phyloP scores from a whole-genome alignment of 2,329 filamentous ascomycete genomes.

The Phyllosticta paracitricarpa region DNA sequence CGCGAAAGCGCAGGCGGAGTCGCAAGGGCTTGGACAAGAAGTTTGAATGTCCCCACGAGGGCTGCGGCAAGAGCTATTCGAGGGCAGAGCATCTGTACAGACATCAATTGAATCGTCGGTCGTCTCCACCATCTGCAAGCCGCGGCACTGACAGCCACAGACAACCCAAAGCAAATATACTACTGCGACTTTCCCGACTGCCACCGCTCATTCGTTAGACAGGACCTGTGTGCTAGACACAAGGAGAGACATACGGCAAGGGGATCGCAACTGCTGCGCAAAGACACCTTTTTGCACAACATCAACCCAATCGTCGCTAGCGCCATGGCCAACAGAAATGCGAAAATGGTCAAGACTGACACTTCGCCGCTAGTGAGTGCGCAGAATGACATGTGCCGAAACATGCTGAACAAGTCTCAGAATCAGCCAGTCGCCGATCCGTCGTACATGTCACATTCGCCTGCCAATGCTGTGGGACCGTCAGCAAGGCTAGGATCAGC shows the following conservation, averaged over 20 bases:
- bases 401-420: not conserved
- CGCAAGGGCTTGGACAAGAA: conserved; percentile 70
- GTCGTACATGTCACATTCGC: not conserved
- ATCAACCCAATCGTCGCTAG: conserved; percentile 32
- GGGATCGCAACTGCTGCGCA: conserved; percentile 65
- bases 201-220: conserved; percentile 79
- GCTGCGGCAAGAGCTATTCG: conserved; percentile 93
- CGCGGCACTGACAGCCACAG: conserved; percentile 31
- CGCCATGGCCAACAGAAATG: conserved; percentile 17
- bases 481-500: not conserved
- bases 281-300: conserved; percentile 52
- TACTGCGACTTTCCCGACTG: conserved; percentile 88
- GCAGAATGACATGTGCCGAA: not conserved
- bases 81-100: conserved; percentile 93
- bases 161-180: conserved; percentile 92
- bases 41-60: conserved; percentile 63
- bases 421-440: not conserved
- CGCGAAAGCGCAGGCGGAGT: conserved; percentile 55
- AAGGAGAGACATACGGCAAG: conserved; percentile 45
- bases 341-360: conserved; percentile 14
- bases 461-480: not conserved
- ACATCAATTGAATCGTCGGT: conserved; percentile 85
- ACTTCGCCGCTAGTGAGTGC: conserved; percentile 18
- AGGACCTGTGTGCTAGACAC: conserved; percentile 73
- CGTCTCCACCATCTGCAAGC: conserved; percentile 2